A percentile compares a stretch with the other conserved stretches of the same genome.
These are phyloP conservation scores for Lentinula detonsa DNA, from an alignment of 768 basidiomycete genomes.

Conservation along the genomic window DNA sequence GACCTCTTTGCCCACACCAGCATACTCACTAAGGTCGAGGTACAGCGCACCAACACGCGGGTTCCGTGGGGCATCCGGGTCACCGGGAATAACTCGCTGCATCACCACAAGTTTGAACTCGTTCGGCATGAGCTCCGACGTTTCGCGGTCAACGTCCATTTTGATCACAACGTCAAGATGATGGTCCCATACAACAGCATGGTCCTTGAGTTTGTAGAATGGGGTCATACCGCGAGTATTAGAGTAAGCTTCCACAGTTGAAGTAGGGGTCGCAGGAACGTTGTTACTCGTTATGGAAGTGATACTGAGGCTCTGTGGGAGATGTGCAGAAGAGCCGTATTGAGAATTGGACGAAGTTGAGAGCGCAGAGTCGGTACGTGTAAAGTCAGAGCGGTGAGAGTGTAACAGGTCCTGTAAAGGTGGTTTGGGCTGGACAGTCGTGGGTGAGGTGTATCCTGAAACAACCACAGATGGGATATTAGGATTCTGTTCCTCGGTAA, in stretches of 20 bases:
- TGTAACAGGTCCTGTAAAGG: neutral
- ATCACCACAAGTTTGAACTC: conserved; percentile 64
- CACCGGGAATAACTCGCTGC: conserved; percentile 53
- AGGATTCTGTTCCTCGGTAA: neutral
- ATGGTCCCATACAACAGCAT: conserved; percentile 59
- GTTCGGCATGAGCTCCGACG: conserved; percentile 45
- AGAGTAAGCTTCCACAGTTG: conserved; percentile 9
- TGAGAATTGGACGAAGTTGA: conserved; percentile 2
- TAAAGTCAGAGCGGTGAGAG: neutral
- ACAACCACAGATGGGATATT: conserved; percentile 3
- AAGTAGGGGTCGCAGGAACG: neutral
- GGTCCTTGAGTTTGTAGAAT: conserved; percentile 55
- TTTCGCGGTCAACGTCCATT: conserved; percentile 50
- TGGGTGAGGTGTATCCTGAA: conserved; percentile 2
- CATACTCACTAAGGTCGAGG: conserved; percentile 74
- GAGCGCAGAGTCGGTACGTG: neutral
- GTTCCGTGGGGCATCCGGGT: conserved; percentile 48
- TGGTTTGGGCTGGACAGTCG: neutral
- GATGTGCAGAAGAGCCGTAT: neutral
- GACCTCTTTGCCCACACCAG: conserved; percentile 47
- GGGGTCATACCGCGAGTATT: conserved; percentile 55
- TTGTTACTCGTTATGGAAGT: neutral
- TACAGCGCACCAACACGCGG: conserved; percentile 59
- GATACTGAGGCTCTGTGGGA: neutral
- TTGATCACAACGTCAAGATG: conserved; percentile 52